phyloP scores from a whole-genome alignment of 139 green algal species.

The Micromonas pusilla region DNA sequence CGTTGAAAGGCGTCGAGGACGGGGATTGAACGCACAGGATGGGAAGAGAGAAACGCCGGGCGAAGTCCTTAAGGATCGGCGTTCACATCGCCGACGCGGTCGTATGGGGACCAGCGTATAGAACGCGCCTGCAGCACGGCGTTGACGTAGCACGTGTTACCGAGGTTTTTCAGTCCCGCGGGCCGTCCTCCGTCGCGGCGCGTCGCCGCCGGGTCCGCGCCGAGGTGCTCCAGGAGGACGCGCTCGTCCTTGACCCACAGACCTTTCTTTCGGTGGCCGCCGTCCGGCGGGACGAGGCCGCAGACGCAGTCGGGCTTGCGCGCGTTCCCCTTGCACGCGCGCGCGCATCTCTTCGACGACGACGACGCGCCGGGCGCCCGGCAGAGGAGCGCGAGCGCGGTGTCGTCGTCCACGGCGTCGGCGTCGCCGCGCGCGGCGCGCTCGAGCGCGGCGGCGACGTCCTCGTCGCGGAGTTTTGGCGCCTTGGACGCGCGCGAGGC shows the following conservation, averaged over 20 bases:
- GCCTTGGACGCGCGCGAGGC: background rate
- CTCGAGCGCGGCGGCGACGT: background rate
- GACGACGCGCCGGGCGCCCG: too few species aligned
- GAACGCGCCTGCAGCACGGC: conserved; percentile 59
- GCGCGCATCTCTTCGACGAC: background rate
- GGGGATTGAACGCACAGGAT: too few species aligned
- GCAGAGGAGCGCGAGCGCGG: background rate
- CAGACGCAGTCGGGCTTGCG: conserved; percentile 50
- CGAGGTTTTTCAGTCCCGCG: conserved; percentile 70
- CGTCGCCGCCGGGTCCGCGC: conserved; percentile 16
- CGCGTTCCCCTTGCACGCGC: background rate
- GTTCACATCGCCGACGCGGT: too few species aligned
- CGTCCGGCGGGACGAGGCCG: conserved; percentile 47
- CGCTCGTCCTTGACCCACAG: conserved; percentile 67
- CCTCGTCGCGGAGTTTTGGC: background rate
- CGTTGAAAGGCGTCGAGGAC: too few species aligned
- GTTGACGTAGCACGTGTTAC: conserved; percentile 86
- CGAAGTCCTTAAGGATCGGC: too few species aligned
- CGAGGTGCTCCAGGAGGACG: conserved; percentile 36
- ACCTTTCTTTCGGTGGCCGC: conserved; percentile 49
- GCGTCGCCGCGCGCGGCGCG: too few species aligned
- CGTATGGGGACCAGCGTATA: too few species aligned
- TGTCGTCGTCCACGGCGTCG: background rate
- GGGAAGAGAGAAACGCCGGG: too few species aligned
- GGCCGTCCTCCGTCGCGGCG: conserved; percentile 31